Evolutionary conservation across 257 asterid genomes (phyloP).

Genomic region (Scutellaria minor): DNA sequence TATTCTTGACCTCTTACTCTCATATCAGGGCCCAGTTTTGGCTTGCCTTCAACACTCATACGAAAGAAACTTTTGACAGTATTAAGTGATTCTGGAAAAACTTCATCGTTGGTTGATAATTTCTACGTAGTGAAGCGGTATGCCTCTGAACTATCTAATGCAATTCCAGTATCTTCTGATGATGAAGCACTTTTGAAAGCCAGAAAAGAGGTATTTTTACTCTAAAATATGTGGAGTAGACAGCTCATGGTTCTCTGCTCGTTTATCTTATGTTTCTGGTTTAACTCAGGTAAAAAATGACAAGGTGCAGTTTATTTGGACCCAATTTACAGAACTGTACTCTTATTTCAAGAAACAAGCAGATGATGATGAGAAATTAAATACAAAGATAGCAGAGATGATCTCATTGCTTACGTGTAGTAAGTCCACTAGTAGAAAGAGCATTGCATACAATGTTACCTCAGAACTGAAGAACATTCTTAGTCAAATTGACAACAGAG

Average conservation of each 20-base stretch:
- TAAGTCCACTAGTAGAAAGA: slow-evolving; percentile 55
- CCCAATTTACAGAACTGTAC: slow-evolving; percentile 75
- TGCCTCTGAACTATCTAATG: slow-evolving; percentile 76
- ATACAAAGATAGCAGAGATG: slow-evolving; percentile 83
- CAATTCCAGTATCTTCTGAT: slow-evolving; percentile 80
- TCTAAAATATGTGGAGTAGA: background rate
- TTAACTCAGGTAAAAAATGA: slow-evolving; percentile 66
- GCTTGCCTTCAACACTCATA: slow-evolving; percentile 62
- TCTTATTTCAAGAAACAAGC: slow-evolving; percentile 75
- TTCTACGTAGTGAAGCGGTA: slow-evolving; percentile 73
- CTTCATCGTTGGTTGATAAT: slow-evolving; percentile 72
- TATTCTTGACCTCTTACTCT: slow-evolving; percentile 29
- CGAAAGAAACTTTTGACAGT: slow-evolving; percentile 78
- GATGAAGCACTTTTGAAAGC: slow-evolving; percentile 91
- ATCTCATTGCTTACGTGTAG: slow-evolving; percentile 83
- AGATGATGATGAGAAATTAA: slow-evolving; percentile 59
- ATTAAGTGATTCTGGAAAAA: slow-evolving; percentile 82
- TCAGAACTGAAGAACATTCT: slow-evolving; percentile 84
- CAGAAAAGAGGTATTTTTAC: slow-evolving; percentile 71
- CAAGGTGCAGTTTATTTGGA: slow-evolving; percentile 84
- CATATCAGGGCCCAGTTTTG: slow-evolving; percentile 83
- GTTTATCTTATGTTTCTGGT: slow-evolving; percentile 16
- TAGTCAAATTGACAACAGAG: slow-evolving; percentile 60
- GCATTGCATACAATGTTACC: slow-evolving; percentile 50
- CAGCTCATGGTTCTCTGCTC: background rate